Base-by-base conservation (phyloP, 768 basidiomycete species). In the Megacollybia marginata region DNA sequence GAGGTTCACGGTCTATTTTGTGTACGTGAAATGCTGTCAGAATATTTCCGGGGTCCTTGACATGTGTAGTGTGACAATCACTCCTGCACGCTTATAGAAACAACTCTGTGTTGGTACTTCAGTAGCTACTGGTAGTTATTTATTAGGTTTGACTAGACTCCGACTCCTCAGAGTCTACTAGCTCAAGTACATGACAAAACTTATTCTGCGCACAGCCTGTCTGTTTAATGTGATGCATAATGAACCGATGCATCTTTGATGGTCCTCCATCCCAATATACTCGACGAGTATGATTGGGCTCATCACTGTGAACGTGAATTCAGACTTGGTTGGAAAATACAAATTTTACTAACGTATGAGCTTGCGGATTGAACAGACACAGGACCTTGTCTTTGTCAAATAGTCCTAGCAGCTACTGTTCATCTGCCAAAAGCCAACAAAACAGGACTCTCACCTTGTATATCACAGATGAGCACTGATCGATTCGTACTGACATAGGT, bases 381-480 rank as follows among this genome's bases (percentile, higher is more conserved):
- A 28, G 23, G 6, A 6, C 6, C 23, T 28, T 28, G 6, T 28
- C 23, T 6, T 28, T 46, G 48, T 60, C 53, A 28, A 20, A 38
- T n/a, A 34, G 11, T 42, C 33, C 49, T 46, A 31, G 55, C 55
- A 55, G 13, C 2, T 15, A 23, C 13, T 15, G 31, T 38, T 40
- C 16, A 36, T 16, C 10, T 15, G 18, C 15, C 13, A 8, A 16
- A 32, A 31, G 33, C 8, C 13, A 35, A 38, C 13, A 45, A n/a
- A 31, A 13, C 15, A 43, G 11, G 36, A 47, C 42, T 43, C 54
- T 19, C 49, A 55, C 62, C 63, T 56, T 65, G 63, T 7, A 65
- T 50, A 49, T 65, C 59, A 50, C 63, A 62, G 33, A 62, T 52
- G 6, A 64, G 15, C 7, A 63, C 32, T 28, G 53, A 36, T 10